Conservation (phyloP, 2,329 filamentous ascomycete genomes). For the Camillea tinctor region DNA sequence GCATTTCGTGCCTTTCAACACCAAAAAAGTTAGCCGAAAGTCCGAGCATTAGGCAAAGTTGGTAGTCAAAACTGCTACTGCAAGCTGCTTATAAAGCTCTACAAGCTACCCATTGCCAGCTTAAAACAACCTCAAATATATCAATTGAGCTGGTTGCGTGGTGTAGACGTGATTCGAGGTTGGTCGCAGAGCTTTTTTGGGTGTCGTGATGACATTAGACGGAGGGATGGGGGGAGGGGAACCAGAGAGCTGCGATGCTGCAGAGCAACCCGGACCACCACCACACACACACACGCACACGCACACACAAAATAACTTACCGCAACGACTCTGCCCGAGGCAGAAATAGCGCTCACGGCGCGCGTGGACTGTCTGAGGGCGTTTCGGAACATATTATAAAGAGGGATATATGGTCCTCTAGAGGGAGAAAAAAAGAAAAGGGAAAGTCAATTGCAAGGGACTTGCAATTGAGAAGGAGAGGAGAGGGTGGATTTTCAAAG, state of each 20-base stretch:
- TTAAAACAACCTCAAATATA: constrained; percentile 31
- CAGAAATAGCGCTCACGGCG: constrained; percentile 91
- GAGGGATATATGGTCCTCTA: constrained; percentile 53
- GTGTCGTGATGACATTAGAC: constrained; percentile 49
- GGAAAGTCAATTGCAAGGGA: constrained; percentile 64
- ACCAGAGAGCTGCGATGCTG: constrained; percentile 31
- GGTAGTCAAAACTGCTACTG: constrained; percentile 8
- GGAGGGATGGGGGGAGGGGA: constrained; percentile 23
- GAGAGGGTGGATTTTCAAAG: constrained; percentile 40
- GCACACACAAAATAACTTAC: constrained; percentile 69
- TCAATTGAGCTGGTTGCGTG: constrained; percentile 39
- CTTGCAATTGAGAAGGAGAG: constrained; percentile 62
- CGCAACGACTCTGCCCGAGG: constrained; percentile 84
- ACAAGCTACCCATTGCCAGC: constrained; percentile 32
- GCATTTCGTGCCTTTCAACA: constrained; percentile 77
- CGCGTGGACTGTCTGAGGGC: constrained; percentile 96
- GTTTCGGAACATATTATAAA: constrained; percentile 87
- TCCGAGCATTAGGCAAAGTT: constrained; percentile 40
- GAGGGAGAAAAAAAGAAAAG: constrained; percentile 34
- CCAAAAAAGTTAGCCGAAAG: constrained; percentile 54
- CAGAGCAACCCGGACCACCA: constrained; percentile 26
- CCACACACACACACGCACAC: no score
- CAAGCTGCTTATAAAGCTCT: constrained; percentile 36
- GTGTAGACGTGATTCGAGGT: constrained; percentile 32
- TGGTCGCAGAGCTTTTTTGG: constrained; percentile 40